Evolutionary conservation across 805 yeast genomes (phyloP), one percentile per base, ranked within the genome.

Genomic region (Sungouiozyma intestinalis): DNA sequence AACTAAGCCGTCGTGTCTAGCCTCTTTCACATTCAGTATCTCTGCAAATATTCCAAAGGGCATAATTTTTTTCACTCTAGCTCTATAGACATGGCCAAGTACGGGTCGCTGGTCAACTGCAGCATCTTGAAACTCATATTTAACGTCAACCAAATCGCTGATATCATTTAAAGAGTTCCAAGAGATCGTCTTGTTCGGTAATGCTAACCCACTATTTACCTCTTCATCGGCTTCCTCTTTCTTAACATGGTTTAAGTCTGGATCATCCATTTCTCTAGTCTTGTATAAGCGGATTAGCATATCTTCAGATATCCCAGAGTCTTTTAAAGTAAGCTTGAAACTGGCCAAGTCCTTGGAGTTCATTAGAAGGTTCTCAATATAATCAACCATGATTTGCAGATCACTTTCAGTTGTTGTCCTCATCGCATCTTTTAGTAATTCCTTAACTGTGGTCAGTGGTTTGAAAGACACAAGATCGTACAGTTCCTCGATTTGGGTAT

Each of bases 31-130:
- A 0, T 70, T 75, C 4, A 59, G 48, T 1, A 88, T 57, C 8
- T 74, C 60, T 0, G 86, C 73, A 55, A 88, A 90, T 1, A 86
- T 94, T 0, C 97, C 97, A 61, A 77, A 88, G 2, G 72, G 59
- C 35, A 77, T 76, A 1, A 84, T 51, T 36, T 73, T 75, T 38
- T 67, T 68, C 2, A 90, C 81, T 19, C 48, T 60, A 0, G 94
- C 97, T 21, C 59, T 60, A 50, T 81, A 79, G 0, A 84, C 63
- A 18, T 68, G 58, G 15, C 75, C 77, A 1, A 68, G 44, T 4
- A 57, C 48, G 0, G 76, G 66, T 3, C 53, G 54, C 3, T 52
- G 46, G 31, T 38, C 35, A 8, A 13, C 15, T 48, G 45, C n/a
- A 21, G 38, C 13, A 27, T 19, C 19, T 7, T 13, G 45, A 15